Conservation (phyloP, 257 asterid genomes). For the Orobanche coerulescens region DNA sequence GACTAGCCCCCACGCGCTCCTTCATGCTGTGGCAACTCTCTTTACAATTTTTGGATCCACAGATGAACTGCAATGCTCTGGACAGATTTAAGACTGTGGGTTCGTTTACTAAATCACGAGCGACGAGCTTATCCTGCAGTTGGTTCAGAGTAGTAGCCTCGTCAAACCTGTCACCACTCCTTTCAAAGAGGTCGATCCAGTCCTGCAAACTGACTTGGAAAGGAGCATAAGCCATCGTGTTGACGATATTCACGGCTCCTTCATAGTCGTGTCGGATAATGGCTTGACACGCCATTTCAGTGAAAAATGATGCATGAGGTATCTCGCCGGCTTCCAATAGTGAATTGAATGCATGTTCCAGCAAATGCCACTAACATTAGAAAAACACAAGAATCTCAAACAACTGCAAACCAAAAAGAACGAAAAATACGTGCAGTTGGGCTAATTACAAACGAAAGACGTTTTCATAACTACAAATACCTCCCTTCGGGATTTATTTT, state of each 20-base stretch:
- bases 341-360: conserved; percentile 74
- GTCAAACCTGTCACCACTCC: conserved; percentile 37
- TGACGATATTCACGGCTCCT: conserved; percentile 44
- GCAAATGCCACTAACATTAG: conserved; percentile 64
- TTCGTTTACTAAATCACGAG: conserved; percentile 38
- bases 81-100: conserved; percentile 44
- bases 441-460: not conserved
- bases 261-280: conserved; percentile 33
- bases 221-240: conserved; percentile 58
- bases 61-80: conserved; percentile 43
- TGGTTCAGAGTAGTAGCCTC: conserved; percentile 32
- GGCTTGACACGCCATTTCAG: conserved; percentile 62
- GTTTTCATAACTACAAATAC: no score
- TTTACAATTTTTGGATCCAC: conserved; percentile 26
- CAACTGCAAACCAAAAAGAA: not conserved
- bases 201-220: conserved; percentile 56
- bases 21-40: not conserved
- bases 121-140: conserved; percentile 33
- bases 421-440: not conserved
- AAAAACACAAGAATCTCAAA: conserved; percentile 9
- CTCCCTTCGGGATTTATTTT: no score
- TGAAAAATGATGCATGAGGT: conserved; percentile 58
- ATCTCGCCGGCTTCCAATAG: conserved; percentile 75
- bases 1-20: not conserved
- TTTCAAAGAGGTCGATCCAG: conserved; percentile 57